Percentiles rank a stretch among this genome's conserved stretches.
These are phyloP conservation scores for Colletotrichum tamarilloi DNA, from an alignment of 2,329 filamentous ascomycete species.

Conservation along the genomic window DNA sequence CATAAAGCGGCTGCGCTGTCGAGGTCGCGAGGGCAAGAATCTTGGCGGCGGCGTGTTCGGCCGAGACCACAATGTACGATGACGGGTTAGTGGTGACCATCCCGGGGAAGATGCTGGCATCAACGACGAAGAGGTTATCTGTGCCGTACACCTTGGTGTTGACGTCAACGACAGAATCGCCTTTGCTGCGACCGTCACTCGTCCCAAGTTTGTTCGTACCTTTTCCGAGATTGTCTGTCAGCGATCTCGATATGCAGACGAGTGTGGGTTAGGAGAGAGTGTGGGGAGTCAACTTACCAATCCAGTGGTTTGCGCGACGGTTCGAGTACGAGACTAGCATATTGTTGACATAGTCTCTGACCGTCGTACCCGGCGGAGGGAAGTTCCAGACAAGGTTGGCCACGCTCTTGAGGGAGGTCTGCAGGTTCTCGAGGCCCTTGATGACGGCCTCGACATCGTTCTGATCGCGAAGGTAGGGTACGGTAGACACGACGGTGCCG, in stretches of 20 bases:
- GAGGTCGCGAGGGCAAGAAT: constrained; percentile 36
- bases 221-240: constrained; percentile 43
- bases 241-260: too few species aligned
- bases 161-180: constrained; percentile 70
- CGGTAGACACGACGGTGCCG: constrained; percentile 66
- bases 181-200: constrained; percentile 63
- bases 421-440: constrained; percentile 70
- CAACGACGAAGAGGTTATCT: constrained; percentile 76
- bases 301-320: constrained; percentile 63
- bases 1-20: constrained; percentile 25
- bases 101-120: constrained; percentile 76
- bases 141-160: constrained; percentile 75
- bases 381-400: constrained; percentile 66
- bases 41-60: constrained; percentile 65
- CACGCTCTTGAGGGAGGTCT: constrained; percentile 63
- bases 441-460: constrained; percentile 74
- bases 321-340: constrained; percentile 53
- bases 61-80: constrained; percentile 71
- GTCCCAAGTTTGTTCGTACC: constrained; percentile 69
- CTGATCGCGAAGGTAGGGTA: constrained; percentile 69
- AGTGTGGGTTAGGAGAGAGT: too few species aligned
- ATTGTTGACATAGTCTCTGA: constrained; percentile 66
- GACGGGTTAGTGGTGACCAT: constrained; percentile 76
- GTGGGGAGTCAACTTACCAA: constrained; percentile 44
- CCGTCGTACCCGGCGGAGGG: constrained; percentile 62